Conservation (phyloP, 352 stramenopile species). For the Phytophthora idaei region DNA sequence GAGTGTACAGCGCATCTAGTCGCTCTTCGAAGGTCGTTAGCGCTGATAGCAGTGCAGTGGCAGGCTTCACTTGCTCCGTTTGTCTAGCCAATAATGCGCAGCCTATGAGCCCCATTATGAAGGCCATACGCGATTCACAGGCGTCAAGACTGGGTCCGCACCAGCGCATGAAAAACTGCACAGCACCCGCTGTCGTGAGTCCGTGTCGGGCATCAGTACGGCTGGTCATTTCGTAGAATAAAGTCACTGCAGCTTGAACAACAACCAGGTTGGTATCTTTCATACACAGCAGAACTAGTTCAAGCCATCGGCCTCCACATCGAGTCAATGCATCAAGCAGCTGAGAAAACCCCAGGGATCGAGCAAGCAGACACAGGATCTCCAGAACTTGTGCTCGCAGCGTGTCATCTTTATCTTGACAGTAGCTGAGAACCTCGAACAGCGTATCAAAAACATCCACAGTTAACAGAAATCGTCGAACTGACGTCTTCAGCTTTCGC, state of each 20-base stretch:
- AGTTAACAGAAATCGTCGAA: slow-evolving; percentile 30
- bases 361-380: slow-evolving; percentile 39
- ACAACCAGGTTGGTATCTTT: slow-evolving; percentile 35
- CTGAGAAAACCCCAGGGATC: slow-evolving; percentile 55
- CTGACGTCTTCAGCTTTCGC: slow-evolving; percentile 27
- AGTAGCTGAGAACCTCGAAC: slow-evolving; percentile 39
- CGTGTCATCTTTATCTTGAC: slow-evolving; percentile 11
- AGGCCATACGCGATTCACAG: slow-evolving; percentile 40
- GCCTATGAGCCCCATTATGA: slow-evolving; percentile 57
- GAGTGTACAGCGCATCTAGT: slow-evolving; percentile 50
- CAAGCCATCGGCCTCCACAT: slow-evolving; percentile 55
- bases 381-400: slow-evolving; percentile 25
- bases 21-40: slow-evolving; percentile 40
- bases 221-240: slow-evolving; percentile 69
- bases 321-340: slow-evolving; percentile 65
- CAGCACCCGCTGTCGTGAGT: slow-evolving; percentile 67
- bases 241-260: slow-evolving; percentile 43
- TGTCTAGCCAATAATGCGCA: slow-evolving; percentile 60
- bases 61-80: slow-evolving; percentile 25
- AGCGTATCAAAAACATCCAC: slow-evolving; percentile 46
- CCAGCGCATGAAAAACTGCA: slow-evolving; percentile 54
- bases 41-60: slow-evolving; percentile 31
- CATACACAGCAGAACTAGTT: slow-evolving; percentile 55
- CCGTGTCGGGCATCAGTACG: slow-evolving; percentile 56
- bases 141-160: slow-evolving; percentile 32